A percentile compares a stretch with the other conserved stretches of the same genome.
phyloP scores from a whole-genome alignment of 352 stramenopile species.

The Lagenidium sp. region DNA sequence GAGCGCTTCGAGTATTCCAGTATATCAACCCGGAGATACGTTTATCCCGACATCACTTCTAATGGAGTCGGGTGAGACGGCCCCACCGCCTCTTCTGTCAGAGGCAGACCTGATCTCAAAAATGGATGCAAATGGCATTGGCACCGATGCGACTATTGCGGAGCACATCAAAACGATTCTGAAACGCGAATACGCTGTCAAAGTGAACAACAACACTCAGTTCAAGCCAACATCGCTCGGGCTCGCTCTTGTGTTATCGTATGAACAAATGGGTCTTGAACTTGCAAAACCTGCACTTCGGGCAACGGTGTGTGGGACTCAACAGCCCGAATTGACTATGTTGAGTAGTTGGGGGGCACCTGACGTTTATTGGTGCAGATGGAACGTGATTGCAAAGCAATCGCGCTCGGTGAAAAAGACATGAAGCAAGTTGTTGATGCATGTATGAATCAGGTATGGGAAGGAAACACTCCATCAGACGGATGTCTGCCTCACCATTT shows the following conservation, averaged over 20 bases:
- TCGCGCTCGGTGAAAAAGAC: constrained; percentile 72
- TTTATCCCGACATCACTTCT: constrained; percentile 60
- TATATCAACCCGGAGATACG: constrained; percentile 69
- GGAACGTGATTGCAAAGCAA: constrained; percentile 89
- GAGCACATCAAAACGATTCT: constrained; percentile 99
- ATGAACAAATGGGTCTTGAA: constrained; percentile 93
- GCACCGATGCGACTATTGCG: constrained; percentile 94
- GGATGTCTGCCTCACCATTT: too few relatives aligned
- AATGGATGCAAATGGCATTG: constrained; percentile 94
- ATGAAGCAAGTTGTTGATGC: constrained; percentile 59
- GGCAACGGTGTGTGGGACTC: constrained; percentile 39
- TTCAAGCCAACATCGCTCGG: constrained; percentile 92
- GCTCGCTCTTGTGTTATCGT: constrained; percentile 87
- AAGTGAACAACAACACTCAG: constrained; percentile 89
- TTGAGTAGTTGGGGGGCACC: background rate
- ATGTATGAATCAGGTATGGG: constrained; percentile 89
- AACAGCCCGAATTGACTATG: background rate
- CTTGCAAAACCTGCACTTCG: constrained; percentile 94
- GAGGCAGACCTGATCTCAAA: constrained; percentile 91
- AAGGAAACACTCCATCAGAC: too few relatives aligned
- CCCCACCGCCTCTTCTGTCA: constrained; percentile 82
- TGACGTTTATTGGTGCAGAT: constrained; percentile 68
- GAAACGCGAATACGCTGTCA: constrained; percentile 95
- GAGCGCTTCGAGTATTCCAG: constrained; percentile 78
- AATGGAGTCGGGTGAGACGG: constrained; percentile 70